Percentiles rank a stretch among this genome's conserved stretches.
These are phyloP conservation scores for Venturia nashicola DNA, from an alignment of 2,329 filamentous ascomycete species.

Conservation along the genomic window DNA sequence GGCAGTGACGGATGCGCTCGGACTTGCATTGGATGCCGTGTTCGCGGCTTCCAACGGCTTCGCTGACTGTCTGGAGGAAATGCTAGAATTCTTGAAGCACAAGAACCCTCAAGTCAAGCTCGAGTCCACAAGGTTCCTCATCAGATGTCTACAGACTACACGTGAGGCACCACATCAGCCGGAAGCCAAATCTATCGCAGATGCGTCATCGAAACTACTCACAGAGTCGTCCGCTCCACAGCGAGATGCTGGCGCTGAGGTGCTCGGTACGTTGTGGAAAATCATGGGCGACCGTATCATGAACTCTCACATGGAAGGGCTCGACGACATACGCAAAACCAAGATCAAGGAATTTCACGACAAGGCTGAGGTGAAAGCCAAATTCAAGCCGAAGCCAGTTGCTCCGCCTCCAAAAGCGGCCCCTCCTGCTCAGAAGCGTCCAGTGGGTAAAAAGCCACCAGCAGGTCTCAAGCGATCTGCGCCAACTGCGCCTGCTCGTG, in stretches of 20 bases:
- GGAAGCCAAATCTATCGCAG: slow-evolving; percentile 77
- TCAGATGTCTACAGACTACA: slow-evolving; percentile 73
- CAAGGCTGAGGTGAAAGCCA: slow-evolving; percentile 70
- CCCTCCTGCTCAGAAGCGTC: slow-evolving; percentile 33
- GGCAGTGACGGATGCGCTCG: slow-evolving; percentile 75
- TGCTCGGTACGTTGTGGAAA: slow-evolving; percentile 93
- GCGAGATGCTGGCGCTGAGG: slow-evolving; percentile 80
- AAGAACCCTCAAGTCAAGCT: slow-evolving; percentile 98
- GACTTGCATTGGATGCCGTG: slow-evolving; percentile 66
- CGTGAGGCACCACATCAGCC: slow-evolving; percentile 71
- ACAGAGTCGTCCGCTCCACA: slow-evolving; percentile 79
- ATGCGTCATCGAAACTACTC: slow-evolving; percentile 76
- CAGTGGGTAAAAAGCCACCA: slow-evolving; percentile 35
- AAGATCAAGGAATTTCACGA: slow-evolving; percentile 93
- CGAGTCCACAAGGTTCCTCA: slow-evolving; percentile 86
- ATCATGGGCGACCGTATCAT: slow-evolving; percentile 95
- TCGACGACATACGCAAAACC: slow-evolving; percentile 89
- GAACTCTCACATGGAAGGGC: slow-evolving; percentile 78
- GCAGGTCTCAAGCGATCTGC: slow-evolving; percentile 41
- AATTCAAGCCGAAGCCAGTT: slow-evolving; percentile 78
- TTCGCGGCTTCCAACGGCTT: slow-evolving; percentile 52
- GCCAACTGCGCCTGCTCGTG: slow-evolving; percentile 31
- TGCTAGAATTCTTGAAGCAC: slow-evolving; percentile 69
- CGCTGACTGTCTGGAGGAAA: slow-evolving; percentile 84
- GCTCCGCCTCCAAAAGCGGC: slow-evolving; percentile 45